Evolutionary conservation across 2,329 filamentous ascomycete species (phyloP).

Genomic region (Hymenoscyphus salicellus): DNA sequence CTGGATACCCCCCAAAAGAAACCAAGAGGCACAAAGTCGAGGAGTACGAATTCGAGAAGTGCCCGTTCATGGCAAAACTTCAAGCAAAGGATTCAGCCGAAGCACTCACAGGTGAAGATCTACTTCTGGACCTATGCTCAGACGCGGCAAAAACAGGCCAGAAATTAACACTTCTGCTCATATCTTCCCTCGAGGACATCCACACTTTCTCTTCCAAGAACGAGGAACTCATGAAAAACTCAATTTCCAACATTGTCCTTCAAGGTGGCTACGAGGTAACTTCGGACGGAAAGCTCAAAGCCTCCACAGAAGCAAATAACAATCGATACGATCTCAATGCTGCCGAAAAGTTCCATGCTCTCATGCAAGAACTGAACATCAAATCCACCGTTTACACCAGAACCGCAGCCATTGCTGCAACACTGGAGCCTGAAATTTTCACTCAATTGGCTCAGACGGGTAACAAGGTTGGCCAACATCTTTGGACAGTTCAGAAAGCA

Average conservation of each 20-base stretch:
- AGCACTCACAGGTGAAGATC: slow-evolving; percentile 16
- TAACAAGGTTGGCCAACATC: slow-evolving; percentile 26
- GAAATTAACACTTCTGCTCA: slow-evolving; percentile 29
- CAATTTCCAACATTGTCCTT: slow-evolving; percentile 17
- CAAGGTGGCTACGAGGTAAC: slow-evolving; percentile 19
- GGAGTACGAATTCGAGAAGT: slow-evolving; percentile 25
- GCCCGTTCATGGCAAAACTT: slow-evolving; percentile 23
- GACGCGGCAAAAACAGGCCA: slow-evolving; percentile 16
- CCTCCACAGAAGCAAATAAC: slow-evolving; percentile 25
- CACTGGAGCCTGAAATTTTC: slow-evolving; percentile 15
- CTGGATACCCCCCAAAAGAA: slow-evolving; percentile 6
- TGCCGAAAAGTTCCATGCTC: slow-evolving; percentile 23
- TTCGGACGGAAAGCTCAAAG: neutral
- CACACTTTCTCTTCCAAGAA: slow-evolving; percentile 16
- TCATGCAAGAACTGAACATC: slow-evolving; percentile 20
- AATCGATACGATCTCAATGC: slow-evolving; percentile 23
- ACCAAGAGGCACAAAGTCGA: slow-evolving; percentile 8
- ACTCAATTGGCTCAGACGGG: slow-evolving; percentile 14
- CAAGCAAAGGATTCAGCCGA: neutral
- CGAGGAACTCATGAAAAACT: neutral
- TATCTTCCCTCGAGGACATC: slow-evolving; percentile 32
- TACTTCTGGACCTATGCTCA: slow-evolving; percentile 18
- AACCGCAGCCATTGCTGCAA: slow-evolving; percentile 24
- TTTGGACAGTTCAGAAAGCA: slow-evolving; percentile 23
- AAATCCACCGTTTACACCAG: slow-evolving; percentile 31